Percentiles rank a stretch among this genome's conserved stretches.
Conservation (phyloP, 768 basidiomycete species). For the Tubosaeta brunneosetosa region DNA sequence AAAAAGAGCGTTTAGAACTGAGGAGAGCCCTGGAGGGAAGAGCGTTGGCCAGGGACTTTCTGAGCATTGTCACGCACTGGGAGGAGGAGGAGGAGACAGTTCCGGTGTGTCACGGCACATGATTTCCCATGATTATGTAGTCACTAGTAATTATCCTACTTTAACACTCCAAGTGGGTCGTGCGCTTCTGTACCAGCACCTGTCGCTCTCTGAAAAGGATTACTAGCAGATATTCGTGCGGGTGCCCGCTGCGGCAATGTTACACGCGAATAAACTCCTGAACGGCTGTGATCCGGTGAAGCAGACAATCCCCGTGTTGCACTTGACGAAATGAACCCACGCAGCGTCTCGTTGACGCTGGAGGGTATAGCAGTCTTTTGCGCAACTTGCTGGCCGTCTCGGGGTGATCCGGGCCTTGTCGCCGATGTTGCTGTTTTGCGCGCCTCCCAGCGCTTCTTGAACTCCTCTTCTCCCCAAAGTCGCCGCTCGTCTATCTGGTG, state of each 20-base stretch:
- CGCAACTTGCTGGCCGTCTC: conserved; percentile 15
- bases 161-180: conserved; percentile 29
- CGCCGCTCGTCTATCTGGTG: conserved; percentile 61
- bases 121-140: conserved; percentile 19
- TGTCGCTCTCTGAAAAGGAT: conserved; percentile 26
- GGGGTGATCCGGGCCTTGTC: conserved; percentile 10
- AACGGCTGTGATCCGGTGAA: conserved; percentile 11
- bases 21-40: conserved; percentile 38
- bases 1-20: conserved; percentile 56
- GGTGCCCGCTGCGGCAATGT: conserved; percentile 18
- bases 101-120: conserved; percentile 18
- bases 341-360: conserved; percentile 20
- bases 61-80: conserved; percentile 47
- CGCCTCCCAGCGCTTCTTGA: conserved; percentile 34
- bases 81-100: conserved; percentile 7
- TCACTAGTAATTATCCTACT: conserved; percentile 10
- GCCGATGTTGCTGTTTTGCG: conserved; percentile 23
- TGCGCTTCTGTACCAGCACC: conserved; percentile 13
- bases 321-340: conserved; percentile 18
- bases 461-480: conserved; percentile 53
- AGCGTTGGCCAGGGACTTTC: conserved; percentile 48
- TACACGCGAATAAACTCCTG: conserved; percentile 14
- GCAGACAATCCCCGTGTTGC: conserved; percentile 3
- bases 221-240: conserved; percentile 24
- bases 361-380: conserved; percentile 9